Conservation (phyloP, 148 eudicot species). For the Rhododendron mucronatum region DNA sequence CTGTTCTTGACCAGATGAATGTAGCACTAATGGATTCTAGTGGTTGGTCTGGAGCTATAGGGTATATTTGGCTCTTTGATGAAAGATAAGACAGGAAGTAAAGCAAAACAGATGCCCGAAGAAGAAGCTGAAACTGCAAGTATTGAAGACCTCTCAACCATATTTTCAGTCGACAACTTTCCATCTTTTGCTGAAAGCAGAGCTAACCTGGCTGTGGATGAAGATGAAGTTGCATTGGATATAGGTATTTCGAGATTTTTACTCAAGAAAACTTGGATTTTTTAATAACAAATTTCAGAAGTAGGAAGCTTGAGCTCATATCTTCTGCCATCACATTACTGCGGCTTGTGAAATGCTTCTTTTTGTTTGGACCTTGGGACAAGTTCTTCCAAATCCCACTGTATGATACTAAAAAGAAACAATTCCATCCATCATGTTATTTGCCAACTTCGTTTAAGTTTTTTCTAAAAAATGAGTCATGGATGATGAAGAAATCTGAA, state of each 20-base stretch:
- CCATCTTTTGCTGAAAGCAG: slow-evolving; percentile 40
- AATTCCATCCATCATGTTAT: not conserved
- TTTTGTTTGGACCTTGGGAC: not conserved
- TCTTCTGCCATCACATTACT: not conserved
- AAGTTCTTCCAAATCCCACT: not conserved
- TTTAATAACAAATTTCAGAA: slow-evolving; percentile 10
- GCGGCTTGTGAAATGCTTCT: not conserved
- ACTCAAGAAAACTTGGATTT: not conserved
- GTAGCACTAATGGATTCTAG: not conserved
- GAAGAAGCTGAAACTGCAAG: slow-evolving; percentile 39
- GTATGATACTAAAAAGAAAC: not conserved
- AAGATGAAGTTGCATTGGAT: slow-evolving; percentile 54
- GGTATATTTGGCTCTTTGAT: slow-evolving; percentile 73
- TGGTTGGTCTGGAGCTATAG: slow-evolving; percentile 29
- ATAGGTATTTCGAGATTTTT: slow-evolving; percentile 45
- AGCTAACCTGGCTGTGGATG: slow-evolving; percentile 27
- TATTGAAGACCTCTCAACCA: slow-evolving; percentile 52
- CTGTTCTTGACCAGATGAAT: not conserved
- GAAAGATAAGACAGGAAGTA: slow-evolving; percentile 57
- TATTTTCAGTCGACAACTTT: slow-evolving; percentile 64
- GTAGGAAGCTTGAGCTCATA: not conserved
- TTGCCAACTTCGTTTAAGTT: not conserved
- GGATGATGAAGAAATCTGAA: not conserved
- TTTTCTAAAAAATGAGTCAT: not conserved
- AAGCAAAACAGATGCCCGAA: slow-evolving; percentile 42